Evolutionary conservation across 2,329 filamentous ascomycete genomes (phyloP).

Genomic region (Epichloe uncinata): DNA sequence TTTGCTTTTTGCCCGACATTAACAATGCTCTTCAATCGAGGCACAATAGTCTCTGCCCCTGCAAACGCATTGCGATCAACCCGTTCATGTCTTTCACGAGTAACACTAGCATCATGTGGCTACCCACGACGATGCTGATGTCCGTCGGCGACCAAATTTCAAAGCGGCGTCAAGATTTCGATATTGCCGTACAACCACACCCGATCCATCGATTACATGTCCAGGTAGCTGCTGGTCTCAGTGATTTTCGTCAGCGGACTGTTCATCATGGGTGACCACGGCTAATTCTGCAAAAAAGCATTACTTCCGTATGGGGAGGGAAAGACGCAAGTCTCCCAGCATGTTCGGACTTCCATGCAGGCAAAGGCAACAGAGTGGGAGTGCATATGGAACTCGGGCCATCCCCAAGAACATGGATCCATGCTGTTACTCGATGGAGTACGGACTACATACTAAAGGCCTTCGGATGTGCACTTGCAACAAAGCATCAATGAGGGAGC

Average conservation of each 20-base stretch:
- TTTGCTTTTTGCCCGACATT: not conserved
- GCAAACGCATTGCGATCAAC: not conserved
- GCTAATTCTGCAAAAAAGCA: not conserved
- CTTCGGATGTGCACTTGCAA: not conserved
- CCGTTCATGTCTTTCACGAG: not conserved
- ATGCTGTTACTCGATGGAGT: not conserved
- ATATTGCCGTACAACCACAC: slow-evolving; percentile 1
- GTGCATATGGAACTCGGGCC: not conserved
- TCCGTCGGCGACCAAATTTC: not conserved
- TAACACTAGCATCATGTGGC: slow-evolving; percentile 2
- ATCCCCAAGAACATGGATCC: not conserved
- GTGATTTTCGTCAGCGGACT: not conserved
- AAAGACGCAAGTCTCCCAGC: not conserved
- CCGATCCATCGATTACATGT: slow-evolving; percentile 1
- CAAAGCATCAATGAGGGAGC: not conserved
- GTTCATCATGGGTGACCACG: not conserved
- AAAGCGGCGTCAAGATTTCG: slow-evolving; percentile 1
- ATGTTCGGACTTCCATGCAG: not conserved
- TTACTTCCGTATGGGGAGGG: not conserved
- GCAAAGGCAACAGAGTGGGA: not conserved
- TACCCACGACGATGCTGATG: slow-evolving; percentile 3
- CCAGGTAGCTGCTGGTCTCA: not conserved
- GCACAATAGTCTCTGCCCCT: not conserved
- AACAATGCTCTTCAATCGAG: not conserved
- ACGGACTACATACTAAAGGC: not conserved